Evolutionary conservation across 306 rosid genomes (phyloP).

Genomic region (Casuarina equisetifolia): DNA sequence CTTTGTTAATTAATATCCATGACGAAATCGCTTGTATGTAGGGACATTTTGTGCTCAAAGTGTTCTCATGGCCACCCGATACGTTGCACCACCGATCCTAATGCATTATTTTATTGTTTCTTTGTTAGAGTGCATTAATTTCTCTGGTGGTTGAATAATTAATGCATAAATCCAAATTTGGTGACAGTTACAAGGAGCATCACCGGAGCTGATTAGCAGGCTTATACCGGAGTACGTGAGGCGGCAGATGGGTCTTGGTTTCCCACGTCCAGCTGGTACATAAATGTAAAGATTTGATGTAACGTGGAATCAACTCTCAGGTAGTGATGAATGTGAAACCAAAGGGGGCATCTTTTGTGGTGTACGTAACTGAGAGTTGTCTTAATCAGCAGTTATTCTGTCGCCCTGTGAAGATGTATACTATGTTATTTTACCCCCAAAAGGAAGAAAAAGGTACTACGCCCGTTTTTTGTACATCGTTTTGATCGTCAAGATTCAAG

Average conservation of each 20-base stretch:
- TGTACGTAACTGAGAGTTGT: constrained; percentile 45
- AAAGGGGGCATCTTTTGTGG: constrained; percentile 41
- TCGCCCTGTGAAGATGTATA: constrained; percentile 56
- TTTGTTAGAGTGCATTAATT: neutral
- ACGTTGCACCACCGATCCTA: neutral
- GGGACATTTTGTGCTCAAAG: neutral
- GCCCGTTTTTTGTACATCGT: constrained; percentile 42
- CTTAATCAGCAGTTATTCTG: constrained; percentile 44
- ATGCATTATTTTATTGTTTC: neutral
- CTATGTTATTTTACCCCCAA: constrained; percentile 44
- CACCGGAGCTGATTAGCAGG: constrained; percentile 70
- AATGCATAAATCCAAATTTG: neutral
- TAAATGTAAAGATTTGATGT: constrained; percentile 45
- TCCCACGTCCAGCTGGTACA: constrained; percentile 54
- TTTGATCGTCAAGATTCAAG: constrained; percentile 34
- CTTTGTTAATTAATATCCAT: no score
- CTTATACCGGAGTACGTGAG: constrained; percentile 86
- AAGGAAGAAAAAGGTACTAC: constrained; percentile 1
- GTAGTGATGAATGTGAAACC: constrained; percentile 44
- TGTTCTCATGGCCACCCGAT: neutral
- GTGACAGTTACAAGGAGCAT: constrained; percentile 69
- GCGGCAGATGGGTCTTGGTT: constrained; percentile 57
- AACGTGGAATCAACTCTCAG: constrained; percentile 34
- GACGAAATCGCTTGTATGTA: neutral
- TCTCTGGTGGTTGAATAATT: neutral